Conservation (phyloP, 2,329 filamentous ascomycete species). For the Sporothrix brunneoviolacea region DNA sequence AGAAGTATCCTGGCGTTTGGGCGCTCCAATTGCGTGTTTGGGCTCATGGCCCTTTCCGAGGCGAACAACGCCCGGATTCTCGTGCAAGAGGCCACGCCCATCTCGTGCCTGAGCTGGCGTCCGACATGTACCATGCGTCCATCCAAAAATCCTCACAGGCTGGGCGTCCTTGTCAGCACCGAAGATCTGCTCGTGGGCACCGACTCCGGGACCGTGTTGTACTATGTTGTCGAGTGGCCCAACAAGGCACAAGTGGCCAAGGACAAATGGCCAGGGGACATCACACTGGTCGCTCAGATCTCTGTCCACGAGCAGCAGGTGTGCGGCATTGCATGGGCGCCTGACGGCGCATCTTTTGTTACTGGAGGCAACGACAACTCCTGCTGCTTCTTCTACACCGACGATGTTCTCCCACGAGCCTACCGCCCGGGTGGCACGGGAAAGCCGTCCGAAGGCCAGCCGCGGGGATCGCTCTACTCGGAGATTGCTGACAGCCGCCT, state of each 20-base stretch:
- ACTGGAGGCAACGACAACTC: conserved; percentile 90
- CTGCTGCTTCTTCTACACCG: conserved; percentile 72
- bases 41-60: conserved; percentile 71
- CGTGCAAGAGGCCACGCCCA: conserved; percentile 60
- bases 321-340: conserved; percentile 86
- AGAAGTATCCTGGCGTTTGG: conserved; percentile 81
- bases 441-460: not conserved
- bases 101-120: conserved; percentile 78
- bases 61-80: conserved; percentile 41
- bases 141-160: conserved; percentile 43
- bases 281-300: conserved; percentile 72
- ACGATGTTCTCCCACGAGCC: conserved; percentile 42
- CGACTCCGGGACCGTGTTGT: conserved; percentile 73
- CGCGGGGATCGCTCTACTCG: not conserved
- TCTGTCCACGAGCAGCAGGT: conserved; percentile 80
- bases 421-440: not conserved
- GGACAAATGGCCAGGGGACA: conserved; percentile 68
- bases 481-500: conserved; percentile 5
- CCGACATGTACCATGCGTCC: conserved; percentile 50
- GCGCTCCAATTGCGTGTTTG: conserved; percentile 67
- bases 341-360: conserved; percentile 68
- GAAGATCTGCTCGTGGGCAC: conserved; percentile 87
- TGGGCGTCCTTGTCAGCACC: conserved; percentile 50
- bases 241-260: conserved; percentile 53
- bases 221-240: conserved; percentile 87